Base-by-base conservation (phyloP, 768 basidiomycete genomes). In the Neoboletus brunneissimus region DNA sequence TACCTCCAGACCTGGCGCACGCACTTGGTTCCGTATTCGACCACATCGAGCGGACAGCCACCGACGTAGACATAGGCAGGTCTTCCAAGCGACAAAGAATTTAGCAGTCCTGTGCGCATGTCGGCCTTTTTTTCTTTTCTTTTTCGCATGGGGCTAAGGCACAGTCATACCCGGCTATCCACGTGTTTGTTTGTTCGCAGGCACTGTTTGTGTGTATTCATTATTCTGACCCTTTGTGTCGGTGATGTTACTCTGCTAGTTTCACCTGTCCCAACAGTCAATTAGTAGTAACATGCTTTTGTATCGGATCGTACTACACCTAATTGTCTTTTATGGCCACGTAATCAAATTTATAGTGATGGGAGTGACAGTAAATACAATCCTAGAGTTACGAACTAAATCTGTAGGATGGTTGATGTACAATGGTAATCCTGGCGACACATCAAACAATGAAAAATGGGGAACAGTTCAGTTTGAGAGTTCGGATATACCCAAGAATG, bases 401-500 rank as follows among this genome's bases (percentile, higher is more conserved):
- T 25, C 42, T 8, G 23, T 43, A 20, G 41, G 22, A 42, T 23
- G 10, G 8, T 23, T 27, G 16, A 8, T 7, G 23, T 25, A 46
- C 29, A n/a, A 31, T 32, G 8, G 31, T 16, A 31, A 22, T 32
- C 47, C 47, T 20, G 16, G 12, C 12, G 22, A 52, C 20, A 27
- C 11, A 34, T 15, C 2, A 20, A 13, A 32, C 13, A n/a, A 35
- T 5, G 10, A 35, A 16, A 7, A 10, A 38, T 11, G 15, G 11
- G 16, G 22, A 20, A 9, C 35, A 4, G 16, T 25, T 62, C 42
- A 70, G 47, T 35, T 75, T 16, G 78, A 76, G 56, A 80, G 60
- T 53, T 76, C 77, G 20, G 82, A 80, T 47, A 86, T 73, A 25
- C 67, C 67, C 18, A 80, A 54, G 52, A 85, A 84, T 13, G 82